phyloP scores from a whole-genome alignment of 2,329 filamentous ascomycete genomes.

The Colletotrichum tabaci region DNA sequence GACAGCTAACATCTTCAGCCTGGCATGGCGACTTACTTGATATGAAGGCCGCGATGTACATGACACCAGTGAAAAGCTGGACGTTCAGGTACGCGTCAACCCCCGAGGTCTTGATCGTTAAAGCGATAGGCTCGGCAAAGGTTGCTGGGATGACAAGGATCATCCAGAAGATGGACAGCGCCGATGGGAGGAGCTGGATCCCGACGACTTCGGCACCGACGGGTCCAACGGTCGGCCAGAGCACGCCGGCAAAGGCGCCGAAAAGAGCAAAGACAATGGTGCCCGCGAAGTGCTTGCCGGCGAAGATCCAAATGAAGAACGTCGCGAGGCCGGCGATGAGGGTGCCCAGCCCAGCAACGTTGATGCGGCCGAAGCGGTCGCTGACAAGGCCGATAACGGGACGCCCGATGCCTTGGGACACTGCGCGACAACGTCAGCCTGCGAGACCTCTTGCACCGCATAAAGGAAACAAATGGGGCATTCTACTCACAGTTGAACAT shows the following conservation, averaged over 20 bases:
- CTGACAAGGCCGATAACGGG: slow-evolving; percentile 81
- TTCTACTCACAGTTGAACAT: slow-evolving; percentile 73
- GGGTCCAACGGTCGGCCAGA: slow-evolving; percentile 79
- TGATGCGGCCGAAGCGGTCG: slow-evolving; percentile 79
- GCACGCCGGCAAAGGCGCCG: slow-evolving; percentile 78
- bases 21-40: slow-evolving; percentile 52
- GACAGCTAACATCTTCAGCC: fast-evolving
- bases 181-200: slow-evolving; percentile 76
- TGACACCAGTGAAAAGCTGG: slow-evolving; percentile 72
- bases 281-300: slow-evolving; percentile 73
- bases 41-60: slow-evolving; percentile 70
- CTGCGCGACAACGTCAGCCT: slow-evolving; percentile 45
- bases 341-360: slow-evolving; percentile 78
- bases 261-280: slow-evolving; percentile 80
- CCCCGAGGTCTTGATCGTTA: slow-evolving; percentile 65
- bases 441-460: neutral
- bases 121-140: slow-evolving; percentile 76
- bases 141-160: slow-evolving; percentile 79
- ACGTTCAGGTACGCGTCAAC: slow-evolving; percentile 64
- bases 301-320: slow-evolving; percentile 81
- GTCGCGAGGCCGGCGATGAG: slow-evolving; percentile 75
- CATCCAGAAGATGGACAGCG: slow-evolving; percentile 80
- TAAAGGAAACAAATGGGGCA: slow-evolving; percentile 44
- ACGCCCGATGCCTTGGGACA: slow-evolving; percentile 76
- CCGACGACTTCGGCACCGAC: slow-evolving; percentile 83